Percentiles rank a stretch among this genome's conserved stretches.
phyloP scores from a whole-genome alignment of 2,329 filamentous ascomycete genomes.

The Ophiosphaerella narmari region DNA sequence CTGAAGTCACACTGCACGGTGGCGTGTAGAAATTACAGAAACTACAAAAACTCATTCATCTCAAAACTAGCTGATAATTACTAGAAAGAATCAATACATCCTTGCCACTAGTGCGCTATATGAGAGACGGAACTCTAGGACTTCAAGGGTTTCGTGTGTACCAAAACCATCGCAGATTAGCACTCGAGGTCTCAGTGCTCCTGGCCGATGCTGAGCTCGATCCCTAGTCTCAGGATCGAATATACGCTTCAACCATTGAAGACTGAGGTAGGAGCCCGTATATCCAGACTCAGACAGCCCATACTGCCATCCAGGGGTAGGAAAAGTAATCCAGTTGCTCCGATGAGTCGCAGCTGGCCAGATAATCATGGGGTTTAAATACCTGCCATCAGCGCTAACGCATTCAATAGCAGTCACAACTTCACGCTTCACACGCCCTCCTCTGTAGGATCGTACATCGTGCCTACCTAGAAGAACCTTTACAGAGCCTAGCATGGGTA shows the following conservation, averaged over 20 bases:
- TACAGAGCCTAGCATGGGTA: slow-evolving; percentile 12
- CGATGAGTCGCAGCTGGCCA: slow-evolving; percentile 6
- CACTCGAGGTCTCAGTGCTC: background rate
- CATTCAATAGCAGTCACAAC: slow-evolving; percentile 17
- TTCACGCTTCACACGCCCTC: slow-evolving; percentile 16
- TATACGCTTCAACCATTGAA: too few relatives aligned
- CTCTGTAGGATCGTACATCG: slow-evolving; percentile 12
- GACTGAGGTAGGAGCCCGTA: too few relatives aligned
- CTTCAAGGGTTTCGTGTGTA: background rate
- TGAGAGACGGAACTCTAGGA: background rate
- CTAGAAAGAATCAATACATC: too few relatives aligned
- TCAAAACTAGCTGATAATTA: too few relatives aligned
- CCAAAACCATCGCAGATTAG: background rate
- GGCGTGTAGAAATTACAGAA: too few relatives aligned
- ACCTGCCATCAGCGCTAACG: slow-evolving; percentile 16
- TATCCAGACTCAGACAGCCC: background rate
- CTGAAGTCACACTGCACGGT: too few relatives aligned
- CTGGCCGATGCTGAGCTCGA: too few relatives aligned
- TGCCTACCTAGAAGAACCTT: slow-evolving; percentile 19
- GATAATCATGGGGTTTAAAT: slow-evolving; percentile 20
- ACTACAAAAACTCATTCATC: too few relatives aligned
- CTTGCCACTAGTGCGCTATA: too few relatives aligned
- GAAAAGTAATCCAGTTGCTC: too few relatives aligned
- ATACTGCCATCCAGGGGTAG: too few relatives aligned
- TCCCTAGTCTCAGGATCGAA: too few relatives aligned